Evolutionary conservation across 345 rosid species (phyloP), one percentile per base, ranked within the genome.

Genomic region (Populus simonii): DNA sequence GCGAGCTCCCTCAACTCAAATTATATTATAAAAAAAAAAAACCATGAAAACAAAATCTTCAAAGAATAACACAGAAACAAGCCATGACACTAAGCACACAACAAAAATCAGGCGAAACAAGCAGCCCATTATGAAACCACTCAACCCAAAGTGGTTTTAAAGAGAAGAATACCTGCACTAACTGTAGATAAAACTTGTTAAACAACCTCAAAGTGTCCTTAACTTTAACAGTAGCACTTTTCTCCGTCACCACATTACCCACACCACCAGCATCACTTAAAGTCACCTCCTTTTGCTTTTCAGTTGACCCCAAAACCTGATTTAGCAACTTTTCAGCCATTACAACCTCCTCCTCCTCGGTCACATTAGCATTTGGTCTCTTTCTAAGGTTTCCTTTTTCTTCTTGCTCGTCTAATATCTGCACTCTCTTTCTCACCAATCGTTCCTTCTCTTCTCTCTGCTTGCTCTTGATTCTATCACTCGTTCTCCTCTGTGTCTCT

Each of bases 131-230:
- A 6, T 55, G 16, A 53, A 61, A 74, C 23, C 43, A 11, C 8
- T 29, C 15, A 1, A 39, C 16, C 38, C 38, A n/a, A 17, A 2
- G 53, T 57, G 22, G 6, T 29, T 29, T 2, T 4, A 33, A 17
- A 51, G 8, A 38, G 33, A 41, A 70, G 74, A 75, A 69, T 17
- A 93, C 98, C 96, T 93, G 95, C 23, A 93, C 92, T 77, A 85
- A 77, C 47, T 91, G 93, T 38, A 96, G 98, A 85, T 92, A 93
- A 5, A 90, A 87, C 77, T 89, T 91, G 90, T 96, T 93, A 84
- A 96, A 96, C 66, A 90, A 51, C 82, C 98, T 87, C 31, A 92
- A 22, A 31, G 93, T 90, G 69, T 86, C 91, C 74, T 83, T 93
- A 33, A 92, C 97, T 84, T 84, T 86, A 11, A 83, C 87, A 74